These are phyloP conservation scores for Pseudozyma tsukubaensis DNA, from an alignment of 1,284 basidiomycete species.

Conservation along the genomic window DNA sequence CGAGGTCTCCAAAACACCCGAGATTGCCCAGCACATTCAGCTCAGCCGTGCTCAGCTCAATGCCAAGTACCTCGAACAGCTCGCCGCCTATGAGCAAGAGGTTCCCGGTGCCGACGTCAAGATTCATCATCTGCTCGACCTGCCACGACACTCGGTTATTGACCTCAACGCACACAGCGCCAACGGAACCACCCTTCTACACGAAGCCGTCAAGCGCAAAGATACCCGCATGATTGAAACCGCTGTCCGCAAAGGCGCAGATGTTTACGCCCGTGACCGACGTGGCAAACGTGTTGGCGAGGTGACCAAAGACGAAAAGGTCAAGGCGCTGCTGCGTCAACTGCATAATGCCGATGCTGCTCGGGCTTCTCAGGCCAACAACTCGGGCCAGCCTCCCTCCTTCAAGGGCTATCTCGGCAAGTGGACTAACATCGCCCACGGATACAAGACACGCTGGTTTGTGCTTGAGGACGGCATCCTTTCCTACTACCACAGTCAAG, in stretches of 20 bases:
- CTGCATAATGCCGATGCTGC: constrained; percentile 69
- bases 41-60: constrained; percentile 81
- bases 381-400: constrained; percentile 53
- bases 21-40: constrained; percentile 80
- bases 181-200: constrained; percentile 76
- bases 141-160: constrained; percentile 51
- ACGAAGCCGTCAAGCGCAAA: constrained; percentile 86
- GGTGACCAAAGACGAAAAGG: constrained; percentile 77
- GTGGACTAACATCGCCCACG: constrained; percentile 88
- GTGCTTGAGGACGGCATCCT: constrained; percentile 87
- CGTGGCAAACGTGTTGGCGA: constrained; percentile 82
- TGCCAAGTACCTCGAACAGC: constrained; percentile 78
- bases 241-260: constrained; percentile 84
- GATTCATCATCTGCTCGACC: constrained; percentile 49
- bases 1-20: constrained; percentile 77
- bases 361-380: constrained; percentile 71
- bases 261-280: constrained; percentile 87
- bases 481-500: constrained; percentile 83
- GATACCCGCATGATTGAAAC: constrained; percentile 86
- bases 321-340: constrained; percentile 85
- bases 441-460: constrained; percentile 94
- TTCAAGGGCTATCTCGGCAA: constrained; percentile 74
- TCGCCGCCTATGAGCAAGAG: constrained; percentile 70
- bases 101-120: constrained; percentile 72
- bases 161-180: constrained; percentile 58